Conservation (phyloP, 2,329 filamentous ascomycete species). For the Aspergillus novoparasiticus region DNA sequence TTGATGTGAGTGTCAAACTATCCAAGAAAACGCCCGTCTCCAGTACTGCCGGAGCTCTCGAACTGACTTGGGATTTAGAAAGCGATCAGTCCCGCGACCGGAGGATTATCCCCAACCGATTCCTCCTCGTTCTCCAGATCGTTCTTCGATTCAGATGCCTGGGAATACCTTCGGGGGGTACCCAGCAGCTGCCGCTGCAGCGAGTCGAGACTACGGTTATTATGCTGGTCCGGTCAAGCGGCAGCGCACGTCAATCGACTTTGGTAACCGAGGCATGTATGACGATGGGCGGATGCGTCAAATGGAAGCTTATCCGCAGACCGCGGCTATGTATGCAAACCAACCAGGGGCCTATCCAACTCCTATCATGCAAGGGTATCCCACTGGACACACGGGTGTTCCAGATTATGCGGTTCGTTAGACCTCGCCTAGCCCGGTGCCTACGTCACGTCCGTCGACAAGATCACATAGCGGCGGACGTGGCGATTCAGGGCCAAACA, state of each 20-base stretch:
- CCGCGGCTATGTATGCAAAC: conserved; percentile 34
- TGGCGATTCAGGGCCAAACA: neutral
- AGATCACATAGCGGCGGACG: neutral
- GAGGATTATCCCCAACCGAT: conserved; percentile 42
- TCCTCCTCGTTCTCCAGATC: conserved; percentile 42
- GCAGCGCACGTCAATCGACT: conserved; percentile 43
- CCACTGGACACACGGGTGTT: conserved; percentile 36
- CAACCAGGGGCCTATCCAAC: conserved; percentile 37
- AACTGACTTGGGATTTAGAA: conserved; percentile 33
- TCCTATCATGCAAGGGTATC: conserved; percentile 38
- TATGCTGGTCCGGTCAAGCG: conserved; percentile 41
- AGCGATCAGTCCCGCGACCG: conserved; percentile 40
- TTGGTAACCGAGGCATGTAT: conserved; percentile 38
- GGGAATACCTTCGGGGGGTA: conserved; percentile 36
- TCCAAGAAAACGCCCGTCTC: neutral
- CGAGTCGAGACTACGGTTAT: conserved; percentile 38
- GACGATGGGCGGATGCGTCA: conserved; percentile 42
- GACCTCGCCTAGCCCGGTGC: conserved; percentile 15
- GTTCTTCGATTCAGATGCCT: conserved; percentile 39
- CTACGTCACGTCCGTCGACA: conserved; percentile 4
- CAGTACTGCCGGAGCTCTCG: neutral
- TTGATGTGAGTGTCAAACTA: conserved; percentile 36
- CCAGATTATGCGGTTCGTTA: conserved; percentile 41
- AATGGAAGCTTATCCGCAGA: conserved; percentile 40
- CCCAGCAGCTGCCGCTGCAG: conserved; percentile 23